These are phyloP conservation scores for Penstemon eatonii DNA, from an alignment of 257 asterid genomes.

Conservation along the genomic window DNA sequence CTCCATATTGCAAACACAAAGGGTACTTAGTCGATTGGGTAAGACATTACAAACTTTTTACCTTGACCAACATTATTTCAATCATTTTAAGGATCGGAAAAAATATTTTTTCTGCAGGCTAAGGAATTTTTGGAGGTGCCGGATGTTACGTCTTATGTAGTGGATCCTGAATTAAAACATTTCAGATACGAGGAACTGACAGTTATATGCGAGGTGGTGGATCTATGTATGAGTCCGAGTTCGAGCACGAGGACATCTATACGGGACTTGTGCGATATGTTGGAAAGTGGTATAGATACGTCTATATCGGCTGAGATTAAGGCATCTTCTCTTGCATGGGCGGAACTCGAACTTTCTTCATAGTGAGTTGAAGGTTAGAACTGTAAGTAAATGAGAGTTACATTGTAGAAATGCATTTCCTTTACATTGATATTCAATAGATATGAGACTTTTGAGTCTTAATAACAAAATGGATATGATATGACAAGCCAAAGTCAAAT, in stretches of 20 bases:
- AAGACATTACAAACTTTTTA: conserved; percentile 23
- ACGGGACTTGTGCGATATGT: conserved; percentile 59
- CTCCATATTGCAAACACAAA: conserved; percentile 77
- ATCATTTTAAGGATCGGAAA: not conserved
- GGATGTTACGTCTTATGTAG: conserved; percentile 53
- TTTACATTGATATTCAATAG: too few relatives aligned
- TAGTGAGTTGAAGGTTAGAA: conserved; percentile 38
- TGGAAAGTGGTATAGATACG: conserved; percentile 73
- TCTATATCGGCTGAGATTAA: conserved; percentile 72
- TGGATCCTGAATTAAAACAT: conserved; percentile 84
- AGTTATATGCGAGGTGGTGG: conserved; percentile 71
- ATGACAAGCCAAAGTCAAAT: too few relatives aligned
- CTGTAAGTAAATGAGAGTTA: conserved; percentile 26
- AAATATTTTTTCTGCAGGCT: conserved; percentile 54
- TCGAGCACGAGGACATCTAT: conserved; percentile 55
- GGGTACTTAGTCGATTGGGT: conserved; percentile 93
- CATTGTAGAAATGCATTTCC: too few relatives aligned
- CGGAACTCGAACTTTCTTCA: conserved; percentile 84
- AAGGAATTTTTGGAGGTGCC: conserved; percentile 67
- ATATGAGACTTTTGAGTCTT: too few relatives aligned
- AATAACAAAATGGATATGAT: too few relatives aligned
- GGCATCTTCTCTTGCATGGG: conserved; percentile 89
- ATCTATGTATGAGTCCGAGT: conserved; percentile 52
- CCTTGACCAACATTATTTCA: not conserved
- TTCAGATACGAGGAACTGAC: conserved; percentile 71